Conservation (phyloP, 176 grass and related monocot species). For the Olyra latifolia region DNA sequence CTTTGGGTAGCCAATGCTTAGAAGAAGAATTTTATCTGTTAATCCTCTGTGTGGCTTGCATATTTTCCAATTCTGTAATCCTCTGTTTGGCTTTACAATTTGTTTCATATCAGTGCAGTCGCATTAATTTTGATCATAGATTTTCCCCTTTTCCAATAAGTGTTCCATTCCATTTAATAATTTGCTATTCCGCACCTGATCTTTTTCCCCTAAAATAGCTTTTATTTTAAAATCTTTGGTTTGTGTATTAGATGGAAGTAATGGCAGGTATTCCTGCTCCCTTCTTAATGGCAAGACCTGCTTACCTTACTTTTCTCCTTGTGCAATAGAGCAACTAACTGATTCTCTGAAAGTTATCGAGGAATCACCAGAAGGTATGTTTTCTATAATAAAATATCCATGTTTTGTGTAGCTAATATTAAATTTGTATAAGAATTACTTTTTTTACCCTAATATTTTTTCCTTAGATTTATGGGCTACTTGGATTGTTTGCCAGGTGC, state of each 20-base stretch:
- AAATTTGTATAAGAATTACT: no score
- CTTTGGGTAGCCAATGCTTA: neutral
- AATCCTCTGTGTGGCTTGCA: neutral
- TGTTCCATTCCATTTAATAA: neutral
- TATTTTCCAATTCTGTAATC: neutral
- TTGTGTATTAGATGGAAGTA: conserved; percentile 16
- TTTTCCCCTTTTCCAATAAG: no score
- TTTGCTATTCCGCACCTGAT: neutral
- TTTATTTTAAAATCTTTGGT: neutral
- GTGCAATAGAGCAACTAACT: conserved; percentile 13
- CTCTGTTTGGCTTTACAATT: no score
- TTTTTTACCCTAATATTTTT: no score
- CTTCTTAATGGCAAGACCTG: neutral
- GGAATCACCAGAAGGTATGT: no score
- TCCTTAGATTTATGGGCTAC: neutral
- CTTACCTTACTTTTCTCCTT: conserved; percentile 9
- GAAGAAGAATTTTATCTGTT: neutral
- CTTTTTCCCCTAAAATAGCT: neutral
- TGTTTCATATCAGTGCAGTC: no score
- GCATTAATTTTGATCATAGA: no score
- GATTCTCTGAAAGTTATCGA: neutral
- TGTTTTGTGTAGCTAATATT: no score
- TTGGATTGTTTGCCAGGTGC: conserved; percentile 21
- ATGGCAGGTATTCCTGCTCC: neutral
- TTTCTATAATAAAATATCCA: no score